Conservation (phyloP, 164 flowering plant species). For the Kingdonia uniflora region DNA sequence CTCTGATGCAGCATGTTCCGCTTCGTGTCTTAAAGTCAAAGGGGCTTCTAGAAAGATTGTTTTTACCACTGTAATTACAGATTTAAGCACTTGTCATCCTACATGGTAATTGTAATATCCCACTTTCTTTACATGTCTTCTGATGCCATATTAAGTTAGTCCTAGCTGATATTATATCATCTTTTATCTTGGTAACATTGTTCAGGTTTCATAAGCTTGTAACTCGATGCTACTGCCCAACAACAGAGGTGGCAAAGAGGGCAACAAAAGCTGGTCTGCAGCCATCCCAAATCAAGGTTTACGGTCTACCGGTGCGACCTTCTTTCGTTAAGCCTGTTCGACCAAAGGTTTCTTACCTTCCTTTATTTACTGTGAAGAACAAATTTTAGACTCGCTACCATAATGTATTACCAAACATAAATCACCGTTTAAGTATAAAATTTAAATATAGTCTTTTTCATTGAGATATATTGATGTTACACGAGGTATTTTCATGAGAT, state of each 20-base stretch:
- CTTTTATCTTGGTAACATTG: not conserved
- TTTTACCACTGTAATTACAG: conserved; percentile 92
- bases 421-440: not conserved
- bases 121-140: too few relatives aligned
- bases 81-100: conserved; percentile 96
- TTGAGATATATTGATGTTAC: too few relatives aligned
- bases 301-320: conserved; percentile 95
- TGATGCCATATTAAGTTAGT: too few relatives aligned
- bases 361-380: not conserved
- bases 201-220: conserved; percentile 98
- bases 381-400: too few relatives aligned
- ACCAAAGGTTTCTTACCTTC: conserved; percentile 51
- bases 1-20: conserved; percentile 97
- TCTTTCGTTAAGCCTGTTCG: conserved; percentile 85
- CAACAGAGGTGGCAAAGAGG: conserved; percentile 74
- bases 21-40: conserved; percentile 72
- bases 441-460: not conserved
- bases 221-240: conserved; percentile 93
- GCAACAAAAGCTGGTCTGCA: conserved; percentile 85
- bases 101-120: conserved; percentile 47
- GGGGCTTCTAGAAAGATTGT: conserved; percentile 88
- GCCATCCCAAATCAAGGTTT: conserved; percentile 81
- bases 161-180: not conserved
- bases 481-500: not conserved
- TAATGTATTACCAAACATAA: too few relatives aligned